Evolutionary conservation across 148 eudicot genomes (phyloP).

Genomic region (Fallopia convolvulus): DNA sequence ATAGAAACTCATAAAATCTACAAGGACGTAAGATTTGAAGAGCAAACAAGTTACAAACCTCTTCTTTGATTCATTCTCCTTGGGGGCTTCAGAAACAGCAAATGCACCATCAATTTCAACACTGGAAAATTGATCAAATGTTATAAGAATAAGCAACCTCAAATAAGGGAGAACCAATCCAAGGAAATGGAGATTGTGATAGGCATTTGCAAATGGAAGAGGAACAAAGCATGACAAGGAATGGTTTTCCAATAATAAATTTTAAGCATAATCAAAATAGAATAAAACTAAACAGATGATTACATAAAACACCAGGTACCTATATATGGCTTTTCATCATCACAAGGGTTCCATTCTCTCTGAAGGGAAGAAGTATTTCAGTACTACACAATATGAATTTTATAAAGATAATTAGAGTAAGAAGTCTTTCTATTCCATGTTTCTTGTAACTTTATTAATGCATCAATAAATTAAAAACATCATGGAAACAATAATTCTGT

Average conservation of each 20-base stretch:
- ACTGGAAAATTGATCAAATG: slow-evolving; percentile 23
- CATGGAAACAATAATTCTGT: too few species aligned
- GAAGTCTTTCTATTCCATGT: not conserved
- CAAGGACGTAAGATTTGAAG: not conserved
- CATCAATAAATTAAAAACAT: not conserved
- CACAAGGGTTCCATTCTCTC: not conserved
- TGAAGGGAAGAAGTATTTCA: not conserved
- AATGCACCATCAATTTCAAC: slow-evolving; percentile 61
- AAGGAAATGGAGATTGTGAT: not conserved
- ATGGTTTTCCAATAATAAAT: not conserved
- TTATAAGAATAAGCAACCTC: not conserved
- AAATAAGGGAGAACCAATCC: not conserved
- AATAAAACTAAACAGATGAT: not conserved
- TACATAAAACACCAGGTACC: not conserved
- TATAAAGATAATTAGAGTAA: not conserved
- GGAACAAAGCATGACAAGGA: not conserved
- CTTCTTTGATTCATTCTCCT: slow-evolving; percentile 66
- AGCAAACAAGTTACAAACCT: slow-evolving; percentile 28
- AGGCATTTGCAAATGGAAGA: slow-evolving; percentile 35
- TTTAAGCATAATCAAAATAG: not conserved
- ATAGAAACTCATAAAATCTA: not conserved
- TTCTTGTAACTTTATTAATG: not conserved
- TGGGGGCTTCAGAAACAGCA: slow-evolving; percentile 41
- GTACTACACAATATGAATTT: not conserved
- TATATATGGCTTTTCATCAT: not conserved